Evolutionary conservation across 2,329 filamentous ascomycete species (phyloP).

Genomic region (Ampelomyces quisqualis): DNA sequence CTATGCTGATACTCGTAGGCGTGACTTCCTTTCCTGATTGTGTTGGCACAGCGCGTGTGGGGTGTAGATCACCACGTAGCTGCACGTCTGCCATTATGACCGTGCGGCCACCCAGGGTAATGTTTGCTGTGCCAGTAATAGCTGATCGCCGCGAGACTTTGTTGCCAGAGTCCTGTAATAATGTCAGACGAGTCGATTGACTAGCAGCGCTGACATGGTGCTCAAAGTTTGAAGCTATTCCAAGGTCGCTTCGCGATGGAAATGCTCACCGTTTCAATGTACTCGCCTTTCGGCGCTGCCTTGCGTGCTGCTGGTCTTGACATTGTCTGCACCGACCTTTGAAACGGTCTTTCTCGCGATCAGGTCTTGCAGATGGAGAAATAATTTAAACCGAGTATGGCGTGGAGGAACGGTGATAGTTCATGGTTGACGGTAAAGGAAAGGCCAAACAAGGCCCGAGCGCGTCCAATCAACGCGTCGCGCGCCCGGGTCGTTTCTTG

Average conservation of each 20-base stretch:
- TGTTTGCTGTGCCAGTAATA: constrained; percentile 94
- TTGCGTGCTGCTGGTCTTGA: constrained; percentile 55
- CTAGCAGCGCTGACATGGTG: no score
- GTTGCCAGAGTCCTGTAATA: constrained; percentile 84
- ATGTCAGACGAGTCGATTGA: neutral
- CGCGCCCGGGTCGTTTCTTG: no score
- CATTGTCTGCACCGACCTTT: constrained; percentile 32
- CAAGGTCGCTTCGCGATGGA: no score
- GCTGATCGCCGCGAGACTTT: constrained; percentile 92
- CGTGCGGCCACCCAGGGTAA: constrained; percentile 91
- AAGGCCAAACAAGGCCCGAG: constrained; percentile 3
- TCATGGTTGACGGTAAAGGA: constrained; percentile 2
- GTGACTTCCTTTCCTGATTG: constrained; percentile 36
- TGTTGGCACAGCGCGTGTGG: constrained; percentile 41
- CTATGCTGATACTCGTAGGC: constrained; percentile 72
- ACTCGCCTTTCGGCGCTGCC: constrained; percentile 75
- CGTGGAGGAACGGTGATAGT: neutral
- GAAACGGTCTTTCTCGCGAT: no score
- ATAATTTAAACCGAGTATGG: neutral
- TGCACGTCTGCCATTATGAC: constrained; percentile 95
- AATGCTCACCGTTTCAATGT: constrained; percentile 80
- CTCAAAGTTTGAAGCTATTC: no score
- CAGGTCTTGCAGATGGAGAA: neutral
- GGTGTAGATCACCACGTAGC: constrained; percentile 80
- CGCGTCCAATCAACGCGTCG: constrained; percentile 12